Base-by-base conservation (phyloP, 1,284 basidiomycete species). In the Apiotrichum montevideense region DNA sequence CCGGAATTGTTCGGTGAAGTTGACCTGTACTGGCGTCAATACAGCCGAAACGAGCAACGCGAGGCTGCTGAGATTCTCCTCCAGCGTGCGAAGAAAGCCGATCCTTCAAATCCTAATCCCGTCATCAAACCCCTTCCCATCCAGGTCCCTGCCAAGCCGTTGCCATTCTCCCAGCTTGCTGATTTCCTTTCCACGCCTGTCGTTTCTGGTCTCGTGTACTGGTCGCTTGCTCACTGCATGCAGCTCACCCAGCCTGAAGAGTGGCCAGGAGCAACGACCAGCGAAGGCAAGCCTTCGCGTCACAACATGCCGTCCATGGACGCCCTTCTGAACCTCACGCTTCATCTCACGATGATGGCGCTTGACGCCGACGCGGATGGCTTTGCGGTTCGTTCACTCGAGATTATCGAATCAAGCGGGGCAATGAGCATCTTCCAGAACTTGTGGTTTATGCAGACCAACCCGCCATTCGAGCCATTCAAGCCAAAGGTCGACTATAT, bases 21-120 rank as follows among this genome's bases (percentile, higher is more conserved):
- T 62, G 89, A 98, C 68, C 93, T 94, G 0, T 96, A 93, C 79
- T 98, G 95, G 80, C 90, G 87, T 71, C 93, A 98, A 70, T 98
- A 96, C 76, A 88, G 90, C 10, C 83, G 94, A 35, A 98, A 98
- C 75, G 88, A 93, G 70, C 84, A 93, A 45, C 91, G 97, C 68
- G 90, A 94, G 70, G 94, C 92, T n/a, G 91, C 95, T 66, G 83
- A 82, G 37, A 82, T 89, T 6, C 79, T 98, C 46, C 80, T 84
- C 51, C 82, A 81, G 52, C 81, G 89, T 48, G 70, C 87, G 51
- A 85, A 84, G 79, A 84, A 82, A 71, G 35, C 47, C 10, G 42
- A 51, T 35, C 66, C 77, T 6, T 51, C 55, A 29, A 53, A 58
- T 9, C 45, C 58, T 11, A 85, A 88, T 52, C 85, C 88, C 0